Evolutionary conservation across 441 rosid species (phyloP).

Genomic region (Arabidopsis hybrid): DNA sequence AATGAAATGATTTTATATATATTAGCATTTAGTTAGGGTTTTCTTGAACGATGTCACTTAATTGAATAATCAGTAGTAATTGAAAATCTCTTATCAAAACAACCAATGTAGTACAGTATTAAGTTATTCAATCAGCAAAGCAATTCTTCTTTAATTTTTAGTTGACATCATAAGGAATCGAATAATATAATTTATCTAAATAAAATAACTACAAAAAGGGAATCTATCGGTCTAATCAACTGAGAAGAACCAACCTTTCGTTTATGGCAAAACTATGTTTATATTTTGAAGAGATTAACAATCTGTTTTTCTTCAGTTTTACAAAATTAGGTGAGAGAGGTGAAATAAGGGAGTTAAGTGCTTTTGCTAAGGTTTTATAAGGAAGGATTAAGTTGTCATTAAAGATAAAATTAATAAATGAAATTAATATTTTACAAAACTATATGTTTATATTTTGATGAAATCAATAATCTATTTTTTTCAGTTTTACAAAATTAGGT

Average conservation of each 20-base stretch:
- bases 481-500: no score
- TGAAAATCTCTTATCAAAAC: no score
- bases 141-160: not conserved
- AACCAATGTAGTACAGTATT: not conserved
- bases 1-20: no score
- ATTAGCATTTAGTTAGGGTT: no score
- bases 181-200: not conserved
- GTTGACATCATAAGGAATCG: constrained; percentile 11
- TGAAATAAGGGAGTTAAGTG: constrained; percentile 14
- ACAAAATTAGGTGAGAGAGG: constrained; percentile 23
- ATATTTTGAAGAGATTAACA: not conserved
- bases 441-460: no score
- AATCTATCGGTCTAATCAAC: constrained; percentile 1
- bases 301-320: not conserved
- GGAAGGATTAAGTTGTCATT: constrained; percentile 18
- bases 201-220: not conserved
- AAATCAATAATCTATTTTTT: no score
- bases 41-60: no score
- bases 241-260: not conserved
- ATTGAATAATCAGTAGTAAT: no score
- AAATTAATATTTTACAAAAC: no score
- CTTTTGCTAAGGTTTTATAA: not conserved
- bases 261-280: not conserved
- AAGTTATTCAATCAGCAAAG: not conserved
- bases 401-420: not conserved